Evolutionary conservation across 306 rosid genomes (phyloP), one percentile per base, ranked within the genome.

Genomic region (Spatholobus suberectus): DNA sequence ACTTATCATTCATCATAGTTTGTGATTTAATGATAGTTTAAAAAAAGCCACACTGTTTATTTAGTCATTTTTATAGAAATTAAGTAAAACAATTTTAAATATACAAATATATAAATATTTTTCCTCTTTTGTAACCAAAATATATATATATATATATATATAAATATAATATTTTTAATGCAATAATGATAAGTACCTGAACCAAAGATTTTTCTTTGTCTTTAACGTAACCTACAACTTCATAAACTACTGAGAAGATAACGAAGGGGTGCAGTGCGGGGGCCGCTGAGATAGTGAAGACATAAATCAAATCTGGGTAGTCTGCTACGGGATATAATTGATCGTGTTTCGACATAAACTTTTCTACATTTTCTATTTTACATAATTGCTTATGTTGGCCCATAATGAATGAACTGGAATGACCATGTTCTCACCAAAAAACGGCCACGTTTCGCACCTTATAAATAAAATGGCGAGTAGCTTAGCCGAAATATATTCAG

Each of bases 401-500:
- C 26, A 15, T 29, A 0, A 27, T 61, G 38, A 61, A 61, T 1
- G 40, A 61, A 13, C 37, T 27, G 8, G 1, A 66, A 66, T 34
- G 71, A 27, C 8, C 72, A 66, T 27, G 72, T 67, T 67, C n/a
- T n/a, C n/a, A n/a, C n/a, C n/a, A n/a, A n/a, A n/a, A n/a, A n/a
- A n/a, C n/a, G 71, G 47, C 8, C 72, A 66, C 47, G 72, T 67
- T 67, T 37, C 15, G 29, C 49, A 37, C 49, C 73, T 65, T 65
- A 10, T 4, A 67, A 34, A 63, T 17, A 63, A 63, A 63, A 63
- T 17, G 44, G 13, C n/a, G 21, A 8, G 1, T 47, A 35, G 75
- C 14, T 11, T n/a, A 6, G 78, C 71, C 32, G 80, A 75, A 75
- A 52, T 75, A 54, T 65, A 65, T 7, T 73, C 9, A 46, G 52